Conservation (phyloP, 2,329 filamentous ascomycete genomes). For the Thielaviopsis cerberus region DNA sequence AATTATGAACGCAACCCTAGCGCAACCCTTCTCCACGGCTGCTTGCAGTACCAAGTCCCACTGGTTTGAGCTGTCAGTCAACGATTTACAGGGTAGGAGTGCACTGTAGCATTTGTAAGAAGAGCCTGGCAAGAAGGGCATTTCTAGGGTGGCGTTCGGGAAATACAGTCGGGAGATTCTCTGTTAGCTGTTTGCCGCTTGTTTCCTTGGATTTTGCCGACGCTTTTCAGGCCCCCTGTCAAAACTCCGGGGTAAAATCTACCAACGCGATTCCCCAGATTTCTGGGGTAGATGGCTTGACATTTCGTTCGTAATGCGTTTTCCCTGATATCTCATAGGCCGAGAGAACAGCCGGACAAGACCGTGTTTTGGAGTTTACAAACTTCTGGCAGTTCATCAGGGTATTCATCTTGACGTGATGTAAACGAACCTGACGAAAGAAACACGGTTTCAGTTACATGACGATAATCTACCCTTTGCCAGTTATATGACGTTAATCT, state of each 20-base stretch:
- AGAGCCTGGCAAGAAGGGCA: too few relatives aligned
- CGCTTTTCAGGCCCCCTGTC: not conserved
- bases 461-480: too few relatives aligned
- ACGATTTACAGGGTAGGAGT: not conserved
- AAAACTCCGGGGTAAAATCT: not conserved
- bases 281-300: not conserved
- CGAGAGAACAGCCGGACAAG: not conserved
- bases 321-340: not conserved
- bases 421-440: too few relatives aligned
- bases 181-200: not conserved
- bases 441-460: too few relatives aligned
- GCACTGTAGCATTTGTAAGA: not conserved
- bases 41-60: too few relatives aligned
- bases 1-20: not conserved
- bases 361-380: not conserved
- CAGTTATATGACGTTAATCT: too few relatives aligned
- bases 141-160: not conserved
- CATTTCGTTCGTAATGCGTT: not conserved
- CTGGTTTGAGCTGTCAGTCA: too few relatives aligned
- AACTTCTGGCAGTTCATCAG: not conserved
- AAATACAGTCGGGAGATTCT: not conserved
- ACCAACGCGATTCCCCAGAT: not conserved
- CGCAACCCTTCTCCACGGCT: not conserved
- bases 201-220: not conserved
- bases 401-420: too few relatives aligned